Evolutionary conservation across 2,329 filamentous ascomycete species (phyloP), one percentile per base, ranked within the genome.

Genomic region (Trichoderma hamatum): DNA sequence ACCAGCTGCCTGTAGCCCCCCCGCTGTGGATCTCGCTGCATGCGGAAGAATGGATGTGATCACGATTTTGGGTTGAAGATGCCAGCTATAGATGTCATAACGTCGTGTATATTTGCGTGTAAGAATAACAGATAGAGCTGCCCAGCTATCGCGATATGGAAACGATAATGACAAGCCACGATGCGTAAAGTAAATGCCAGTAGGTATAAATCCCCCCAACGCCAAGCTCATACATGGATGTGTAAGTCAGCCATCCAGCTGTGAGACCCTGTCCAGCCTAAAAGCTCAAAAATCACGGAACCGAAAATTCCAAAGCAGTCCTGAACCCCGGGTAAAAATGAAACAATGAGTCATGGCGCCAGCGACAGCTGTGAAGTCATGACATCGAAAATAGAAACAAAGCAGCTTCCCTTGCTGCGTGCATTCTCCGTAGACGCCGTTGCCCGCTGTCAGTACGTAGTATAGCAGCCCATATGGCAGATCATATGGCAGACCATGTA

Each of bases 21-120:
- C 68, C 68, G 68, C 68, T 60, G 62, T 69, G 68, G 68, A 60
- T 32, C 58, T 11, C 9, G 5, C 14, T 51, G 64, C 43, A 60
- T 36, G 19, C 19, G 24, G n/a, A 28, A 43, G 58, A 26, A 43
- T 11, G 13, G 24, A 43, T 28, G 36, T 1, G 36, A 43, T 19
- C 16, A 43, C 16, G 39, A 16, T 19, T 7, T 19, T 19, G 39
- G n/a, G 39, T 3, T 43, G 39, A 43, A 10, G n/a, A 49, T 46
- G 7, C 11, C n/a, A 5, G n/a, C 10, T 10, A 5, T 4, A 21
- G n/a, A 9, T 43, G 56, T 59, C 56, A 43, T 43, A 21, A 59
- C 24, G 56, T 43, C 56, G 30, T 59, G 14, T 26, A 59, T 59
- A n/a, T 59, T 26, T 32, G 16, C 10, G n/a, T 36, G 11, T 13